Base-by-base conservation (phyloP, 352 stramenopile genomes). In the Thalassiosira hispida region DNA sequence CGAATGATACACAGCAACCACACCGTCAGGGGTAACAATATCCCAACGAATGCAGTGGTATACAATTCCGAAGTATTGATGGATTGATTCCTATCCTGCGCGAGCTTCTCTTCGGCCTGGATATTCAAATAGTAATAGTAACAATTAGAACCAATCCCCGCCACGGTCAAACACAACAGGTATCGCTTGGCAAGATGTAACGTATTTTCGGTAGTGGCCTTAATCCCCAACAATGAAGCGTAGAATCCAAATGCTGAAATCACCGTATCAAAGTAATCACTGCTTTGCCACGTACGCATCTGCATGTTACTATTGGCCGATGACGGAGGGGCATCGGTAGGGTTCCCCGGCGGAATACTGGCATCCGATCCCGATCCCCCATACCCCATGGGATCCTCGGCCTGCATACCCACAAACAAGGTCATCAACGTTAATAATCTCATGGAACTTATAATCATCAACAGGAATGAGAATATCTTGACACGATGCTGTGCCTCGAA, bases 401-500 rank as follows among this genome's bases (percentile, higher is more conserved):
- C 71, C 16, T 70, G 83, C 27, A 86, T 76, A 18, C 88, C 88
- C 47, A 90, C 72, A 22, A 84, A 83, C 9, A 93, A 70, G 2
- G 78, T 85, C 44, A 93, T 76, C 0, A 93, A 47, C 9, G 77
- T 82, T 12, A 93, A 46, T 4, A 93, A 61, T 62, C 87, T 73
- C 79, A 93, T 92, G 25, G 78, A 80, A 47, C 61, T 83, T 11
- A 92, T 87, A n/a, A 91, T 88, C 35, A 91, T 81, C 0, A 93
- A 57, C 8, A 92, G 53, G 14, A 93, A 85, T 3, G 73, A 87
- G 44, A 93, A 85, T 56, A 93, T 74, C 53, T 90, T 90, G 27
- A 93, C 81, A 40, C 88, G 87, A 74, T 92, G 87, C 59, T 90
- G 81, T 0, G 88, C 83, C 61, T 93, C 88, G 20, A 87, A 81